Conservation (phyloP, 164 flowering plant genomes). For the Stephania japonica region DNA sequence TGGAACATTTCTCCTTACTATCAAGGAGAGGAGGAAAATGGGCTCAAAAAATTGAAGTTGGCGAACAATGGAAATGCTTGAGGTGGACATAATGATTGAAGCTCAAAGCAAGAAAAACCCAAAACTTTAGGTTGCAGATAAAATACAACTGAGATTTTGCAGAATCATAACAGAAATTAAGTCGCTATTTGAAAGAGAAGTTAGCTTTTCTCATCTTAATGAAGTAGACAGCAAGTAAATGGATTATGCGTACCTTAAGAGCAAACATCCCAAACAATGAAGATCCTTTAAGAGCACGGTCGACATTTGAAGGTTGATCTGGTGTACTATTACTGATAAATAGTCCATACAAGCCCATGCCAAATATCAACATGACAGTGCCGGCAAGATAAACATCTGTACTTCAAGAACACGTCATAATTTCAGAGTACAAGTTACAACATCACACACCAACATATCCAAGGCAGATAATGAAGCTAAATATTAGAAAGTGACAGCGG, state of each 20-base stretch:
- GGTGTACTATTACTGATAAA: slow-evolving; percentile 72
- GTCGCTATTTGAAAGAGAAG: neutral
- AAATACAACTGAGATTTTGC: too few relatives aligned
- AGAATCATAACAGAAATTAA: too few relatives aligned
- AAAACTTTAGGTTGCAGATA: too few relatives aligned
- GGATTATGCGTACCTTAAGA: slow-evolving; percentile 50
- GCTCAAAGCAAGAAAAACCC: too few relatives aligned
- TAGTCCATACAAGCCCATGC: slow-evolving; percentile 90
- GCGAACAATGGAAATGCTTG: neutral
- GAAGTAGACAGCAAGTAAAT: neutral
- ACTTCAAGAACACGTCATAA: slow-evolving; percentile 8
- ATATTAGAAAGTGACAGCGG: neutral
- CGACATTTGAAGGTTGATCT: slow-evolving; percentile 38
- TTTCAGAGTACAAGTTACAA: neutral
- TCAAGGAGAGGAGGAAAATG: neutral
- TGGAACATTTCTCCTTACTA: too few relatives aligned
- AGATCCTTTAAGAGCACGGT: slow-evolving; percentile 80
- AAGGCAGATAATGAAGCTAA: neutral
- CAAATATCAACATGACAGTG: slow-evolving; percentile 94
- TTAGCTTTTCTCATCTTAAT: neutral
- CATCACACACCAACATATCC: neutral
- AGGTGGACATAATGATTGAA: neutral
- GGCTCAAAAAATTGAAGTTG: neutral
- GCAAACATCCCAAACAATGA: slow-evolving; percentile 98
- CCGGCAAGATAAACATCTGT: slow-evolving; percentile 99